Conservation (phyloP, 73 alveolate species). For the Paramecium sonneborni region DNA sequence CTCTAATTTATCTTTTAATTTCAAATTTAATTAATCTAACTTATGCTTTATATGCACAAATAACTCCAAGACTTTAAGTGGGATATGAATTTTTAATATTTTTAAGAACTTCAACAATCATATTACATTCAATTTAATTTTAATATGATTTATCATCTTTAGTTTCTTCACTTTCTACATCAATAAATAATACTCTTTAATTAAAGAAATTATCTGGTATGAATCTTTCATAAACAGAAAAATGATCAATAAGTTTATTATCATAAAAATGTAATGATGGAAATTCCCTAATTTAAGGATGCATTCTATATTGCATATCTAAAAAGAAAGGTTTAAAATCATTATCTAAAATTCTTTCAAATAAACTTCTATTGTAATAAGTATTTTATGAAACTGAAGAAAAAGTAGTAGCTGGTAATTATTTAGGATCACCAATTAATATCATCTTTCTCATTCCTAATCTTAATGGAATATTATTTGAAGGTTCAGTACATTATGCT, state of each 20-base stretch:
- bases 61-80: conserved; percentile 71
- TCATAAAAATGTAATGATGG: conserved; percentile 79
- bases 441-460: conserved; percentile 56
- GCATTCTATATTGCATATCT: conserved; percentile 85
- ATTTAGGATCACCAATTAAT: conserved; percentile 87
- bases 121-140: conserved; percentile 69
- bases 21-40: conserved; percentile 53
- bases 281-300: conserved; percentile 76
- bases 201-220: conserved; percentile 69
- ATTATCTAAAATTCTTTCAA: conserved; percentile 92
- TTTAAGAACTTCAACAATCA: conserved; percentile 56
- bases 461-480: conserved; percentile 57
- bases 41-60: conserved; percentile 84
- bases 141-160: conserved; percentile 64
- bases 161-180: conserved; percentile 64
- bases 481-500: conserved; percentile 67
- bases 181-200: conserved; percentile 65
- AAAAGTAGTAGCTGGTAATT: conserved; percentile 96
- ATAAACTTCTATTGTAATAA: conserved; percentile 83
- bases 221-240: conserved; percentile 51
- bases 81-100: conserved; percentile 63
- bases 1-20: neutral
- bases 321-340: conserved; percentile 73
- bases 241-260: conserved; percentile 63
- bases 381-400: conserved; percentile 79